A percentile compares a stretch with the other conserved stretches of the same genome.
Evolutionary conservation across 768 basidiomycete species (phyloP).

Genomic region (Lactarius hatsudake): DNA sequence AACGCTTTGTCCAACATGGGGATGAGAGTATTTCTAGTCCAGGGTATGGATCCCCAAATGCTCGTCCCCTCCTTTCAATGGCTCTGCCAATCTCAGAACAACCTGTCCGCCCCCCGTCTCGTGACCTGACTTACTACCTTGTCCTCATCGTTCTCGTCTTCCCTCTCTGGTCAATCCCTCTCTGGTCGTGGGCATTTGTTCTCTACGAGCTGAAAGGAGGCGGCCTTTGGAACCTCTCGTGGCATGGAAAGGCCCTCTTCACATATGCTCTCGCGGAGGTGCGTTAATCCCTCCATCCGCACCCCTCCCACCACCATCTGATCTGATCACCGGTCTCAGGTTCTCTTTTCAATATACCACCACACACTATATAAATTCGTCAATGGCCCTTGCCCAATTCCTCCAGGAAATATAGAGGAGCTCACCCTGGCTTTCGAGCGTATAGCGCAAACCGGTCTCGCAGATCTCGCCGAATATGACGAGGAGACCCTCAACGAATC

Average conservation of each 20-base stretch:
- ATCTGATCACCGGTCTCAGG: conserved; percentile 38
- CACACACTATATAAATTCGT: conserved; percentile 48
- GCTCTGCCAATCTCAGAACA: conserved; percentile 30
- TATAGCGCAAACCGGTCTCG: conserved; percentile 63
- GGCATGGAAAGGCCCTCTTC: conserved; percentile 42
- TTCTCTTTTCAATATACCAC: conserved; percentile 68
- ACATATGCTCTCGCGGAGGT: conserved; percentile 60
- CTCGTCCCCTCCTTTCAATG: not conserved
- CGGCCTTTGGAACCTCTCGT: conserved; percentile 42
- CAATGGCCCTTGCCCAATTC: conserved; percentile 44
- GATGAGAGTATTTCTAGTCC: not conserved
- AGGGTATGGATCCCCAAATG: not conserved
- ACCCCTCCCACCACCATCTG: conserved; percentile 1
- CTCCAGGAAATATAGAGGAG: conserved; percentile 49
- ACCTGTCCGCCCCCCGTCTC: conserved; percentile 38
- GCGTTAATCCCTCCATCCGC: not conserved
- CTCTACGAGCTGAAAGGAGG: conserved; percentile 46
- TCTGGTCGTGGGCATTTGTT: conserved; percentile 64
- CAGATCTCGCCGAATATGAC: conserved; percentile 51
- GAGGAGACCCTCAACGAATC: conserved; percentile 49
- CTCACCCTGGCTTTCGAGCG: conserved; percentile 59
- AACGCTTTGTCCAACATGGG: not conserved
- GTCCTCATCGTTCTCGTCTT: conserved; percentile 54
- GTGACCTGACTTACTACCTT: conserved; percentile 53
- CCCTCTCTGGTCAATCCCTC: conserved; percentile 62